A percentile compares a stretch with the other conserved stretches of the same genome.
Conservation (phyloP, 768 basidiomycete genomes). For the Boletus edulis region DNA sequence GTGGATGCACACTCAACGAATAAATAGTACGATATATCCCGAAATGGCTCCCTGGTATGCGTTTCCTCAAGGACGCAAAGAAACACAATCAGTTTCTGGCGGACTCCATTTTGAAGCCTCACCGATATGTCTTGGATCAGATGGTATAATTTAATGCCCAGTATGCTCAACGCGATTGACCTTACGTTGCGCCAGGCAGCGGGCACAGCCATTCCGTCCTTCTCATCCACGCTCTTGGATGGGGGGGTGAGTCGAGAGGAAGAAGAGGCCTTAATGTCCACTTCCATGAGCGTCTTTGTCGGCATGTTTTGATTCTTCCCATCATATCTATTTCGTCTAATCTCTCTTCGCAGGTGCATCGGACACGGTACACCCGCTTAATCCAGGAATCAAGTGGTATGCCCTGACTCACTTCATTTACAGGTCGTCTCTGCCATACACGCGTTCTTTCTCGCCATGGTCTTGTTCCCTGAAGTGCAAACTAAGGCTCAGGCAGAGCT, state of each 20-base stretch:
- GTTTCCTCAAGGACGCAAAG: slow-evolving; percentile 32
- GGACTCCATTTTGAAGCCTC: slow-evolving; percentile 44
- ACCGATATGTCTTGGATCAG: slow-evolving; percentile 41
- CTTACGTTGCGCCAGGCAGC: slow-evolving; percentile 12
- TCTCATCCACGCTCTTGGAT: slow-evolving; percentile 16
- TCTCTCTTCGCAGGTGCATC: slow-evolving; percentile 33
- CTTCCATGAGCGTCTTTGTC: slow-evolving; percentile 3
- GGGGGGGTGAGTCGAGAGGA: slow-evolving; percentile 12
- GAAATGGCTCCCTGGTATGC: slow-evolving; percentile 35
- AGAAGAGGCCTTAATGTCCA: slow-evolving; percentile 20
- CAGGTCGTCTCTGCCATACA: slow-evolving; percentile 14
- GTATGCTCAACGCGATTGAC: not conserved
- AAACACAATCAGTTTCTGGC: slow-evolving; percentile 25
- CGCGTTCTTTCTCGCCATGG: slow-evolving; percentile 26
- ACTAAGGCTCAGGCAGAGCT: slow-evolving; percentile 25
- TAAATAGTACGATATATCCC: slow-evolving; percentile 29
- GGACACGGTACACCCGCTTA: slow-evolving; percentile 40
- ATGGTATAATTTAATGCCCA: slow-evolving; percentile 34
- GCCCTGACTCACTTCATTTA: not conserved
- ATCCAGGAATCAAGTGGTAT: slow-evolving; percentile 37
- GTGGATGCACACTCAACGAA: not conserved
- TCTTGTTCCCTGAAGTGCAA: slow-evolving; percentile 23
- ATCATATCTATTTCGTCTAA: not conserved
- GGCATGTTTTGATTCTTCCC: not conserved
- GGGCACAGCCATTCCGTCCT: slow-evolving; percentile 16